Evolutionary conservation across 805 yeast species (phyloP).

Genomic region (Spathaspora boniae): DNA sequence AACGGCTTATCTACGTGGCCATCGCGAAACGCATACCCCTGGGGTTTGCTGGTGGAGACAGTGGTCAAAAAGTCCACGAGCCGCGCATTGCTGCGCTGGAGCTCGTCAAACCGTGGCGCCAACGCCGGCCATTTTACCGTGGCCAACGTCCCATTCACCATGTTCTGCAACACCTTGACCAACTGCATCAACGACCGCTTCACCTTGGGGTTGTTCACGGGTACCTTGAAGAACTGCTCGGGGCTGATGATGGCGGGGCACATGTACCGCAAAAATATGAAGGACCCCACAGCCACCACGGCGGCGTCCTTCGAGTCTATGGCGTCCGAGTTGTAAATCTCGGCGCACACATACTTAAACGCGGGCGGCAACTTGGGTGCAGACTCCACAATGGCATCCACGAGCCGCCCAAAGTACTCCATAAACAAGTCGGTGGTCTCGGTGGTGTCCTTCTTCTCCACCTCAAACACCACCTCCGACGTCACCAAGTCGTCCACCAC

Average conservation of each 20-base stretch:
- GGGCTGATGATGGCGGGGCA: slow-evolving; percentile 94
- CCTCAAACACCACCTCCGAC: slow-evolving; percentile 55
- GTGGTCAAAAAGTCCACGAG: slow-evolving; percentile 26
- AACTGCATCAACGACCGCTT: slow-evolving; percentile 71
- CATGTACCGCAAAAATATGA: slow-evolving; percentile 75
- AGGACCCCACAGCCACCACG: slow-evolving; percentile 75
- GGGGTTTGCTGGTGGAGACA: slow-evolving; percentile 18
- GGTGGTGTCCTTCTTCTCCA: slow-evolving; percentile 48
- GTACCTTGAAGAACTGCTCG: slow-evolving; percentile 47
- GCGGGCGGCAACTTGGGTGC: slow-evolving; percentile 63
- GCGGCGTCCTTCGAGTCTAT: slow-evolving; percentile 61
- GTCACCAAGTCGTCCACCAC: slow-evolving; percentile 51
- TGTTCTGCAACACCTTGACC: slow-evolving; percentile 79
- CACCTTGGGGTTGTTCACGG: slow-evolving; percentile 26
- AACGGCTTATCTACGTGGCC: slow-evolving; percentile 24
- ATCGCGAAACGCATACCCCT: slow-evolving; percentile 24
- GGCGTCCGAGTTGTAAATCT: slow-evolving; percentile 55
- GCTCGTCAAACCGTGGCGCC: slow-evolving; percentile 36
- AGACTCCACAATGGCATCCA: slow-evolving; percentile 58
- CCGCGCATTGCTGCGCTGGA: slow-evolving; percentile 24
- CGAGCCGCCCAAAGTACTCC: slow-evolving; percentile 51
- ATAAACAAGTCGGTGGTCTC: slow-evolving; percentile 45
- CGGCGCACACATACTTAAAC: slow-evolving; percentile 65
- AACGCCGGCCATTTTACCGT: slow-evolving; percentile 64
- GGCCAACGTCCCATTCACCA: slow-evolving; percentile 77